Percentiles rank a stretch among this genome's conserved stretches.
These are phyloP conservation scores for Coffea humblotiana DNA, from an alignment of 305 asterid genomes.

Conservation along the genomic window DNA sequence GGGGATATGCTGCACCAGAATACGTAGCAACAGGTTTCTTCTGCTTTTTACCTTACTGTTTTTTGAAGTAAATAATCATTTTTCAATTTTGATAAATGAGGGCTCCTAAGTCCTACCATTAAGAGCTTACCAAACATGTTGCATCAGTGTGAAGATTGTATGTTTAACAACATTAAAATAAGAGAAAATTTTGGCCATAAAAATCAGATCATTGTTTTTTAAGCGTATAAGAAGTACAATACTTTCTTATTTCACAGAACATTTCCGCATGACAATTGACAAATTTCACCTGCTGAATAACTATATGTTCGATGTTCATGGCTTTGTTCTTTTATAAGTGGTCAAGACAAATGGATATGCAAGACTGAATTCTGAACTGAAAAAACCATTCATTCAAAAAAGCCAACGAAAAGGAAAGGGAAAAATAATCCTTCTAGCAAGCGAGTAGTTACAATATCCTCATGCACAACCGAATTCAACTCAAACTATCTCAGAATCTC, in stretches of 20 bases:
- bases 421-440: too few species aligned
- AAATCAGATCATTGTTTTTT: not conserved
- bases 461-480: not conserved
- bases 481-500: not conserved
- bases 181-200: too few species aligned
- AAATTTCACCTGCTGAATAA: not conserved
- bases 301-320: not conserved
- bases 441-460: too few species aligned
- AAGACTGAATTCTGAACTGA: not conserved
- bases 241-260: not conserved
- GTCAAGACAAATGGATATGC: not conserved
- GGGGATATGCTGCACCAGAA: slow-evolving; percentile 93
- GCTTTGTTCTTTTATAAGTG: not conserved
- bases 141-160: not conserved
- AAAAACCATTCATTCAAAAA: not conserved
- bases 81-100: not conserved
- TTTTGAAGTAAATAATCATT: not conserved
- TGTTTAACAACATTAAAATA: not conserved
- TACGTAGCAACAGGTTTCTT: slow-evolving; percentile 71
- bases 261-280: not conserved
- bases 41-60: not conserved
- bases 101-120: not conserved
- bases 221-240: not conserved
- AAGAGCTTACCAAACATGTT: not conserved
- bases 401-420: too few species aligned